phyloP scores from a whole-genome alignment of 2,329 filamentous ascomycete species.

The Ceratocystis cubensis region DNA sequence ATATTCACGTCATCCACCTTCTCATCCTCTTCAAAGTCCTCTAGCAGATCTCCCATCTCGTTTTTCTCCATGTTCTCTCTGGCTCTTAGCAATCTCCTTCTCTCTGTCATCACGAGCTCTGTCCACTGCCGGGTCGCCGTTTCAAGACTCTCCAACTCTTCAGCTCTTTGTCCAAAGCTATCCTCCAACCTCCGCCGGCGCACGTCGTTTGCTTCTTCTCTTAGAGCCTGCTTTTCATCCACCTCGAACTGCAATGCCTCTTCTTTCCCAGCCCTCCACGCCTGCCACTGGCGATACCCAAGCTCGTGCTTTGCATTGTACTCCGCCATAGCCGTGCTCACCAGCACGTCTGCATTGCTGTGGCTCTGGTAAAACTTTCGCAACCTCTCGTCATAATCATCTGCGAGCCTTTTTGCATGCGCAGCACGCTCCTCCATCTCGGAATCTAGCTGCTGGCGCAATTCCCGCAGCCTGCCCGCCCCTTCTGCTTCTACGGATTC shows the following conservation, averaged over 20 bases:
- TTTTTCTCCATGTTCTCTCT: constrained; percentile 9
- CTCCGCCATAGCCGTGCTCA: constrained; percentile 22
- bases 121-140: constrained; percentile 18
- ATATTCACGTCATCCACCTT: constrained; percentile 12
- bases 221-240: constrained; percentile 26
- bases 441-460: constrained; percentile 28
- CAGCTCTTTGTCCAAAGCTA: constrained; percentile 17
- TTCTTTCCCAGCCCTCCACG: constrained; percentile 33
- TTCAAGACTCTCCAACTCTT: constrained; percentile 19
- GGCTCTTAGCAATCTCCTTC: constrained; percentile 8
- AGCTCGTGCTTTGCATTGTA: constrained; percentile 12
- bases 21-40: constrained; percentile 18
- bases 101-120: constrained; percentile 12
- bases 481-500: constrained; percentile 25
- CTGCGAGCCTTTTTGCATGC: constrained; percentile 35
- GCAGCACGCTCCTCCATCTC: constrained; percentile 34
- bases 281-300: constrained; percentile 31
- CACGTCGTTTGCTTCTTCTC: constrained; percentile 5
- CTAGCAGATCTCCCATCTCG: constrained; percentile 12
- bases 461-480: constrained; percentile 27
- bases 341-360: constrained; percentile 28
- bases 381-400: constrained; percentile 33
- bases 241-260: constrained; percentile 26
- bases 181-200: constrained; percentile 1
- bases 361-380: constrained; percentile 14